Base-by-base conservation (phyloP, 148 eudicot genomes). In the Rhododendron molle region DNA sequence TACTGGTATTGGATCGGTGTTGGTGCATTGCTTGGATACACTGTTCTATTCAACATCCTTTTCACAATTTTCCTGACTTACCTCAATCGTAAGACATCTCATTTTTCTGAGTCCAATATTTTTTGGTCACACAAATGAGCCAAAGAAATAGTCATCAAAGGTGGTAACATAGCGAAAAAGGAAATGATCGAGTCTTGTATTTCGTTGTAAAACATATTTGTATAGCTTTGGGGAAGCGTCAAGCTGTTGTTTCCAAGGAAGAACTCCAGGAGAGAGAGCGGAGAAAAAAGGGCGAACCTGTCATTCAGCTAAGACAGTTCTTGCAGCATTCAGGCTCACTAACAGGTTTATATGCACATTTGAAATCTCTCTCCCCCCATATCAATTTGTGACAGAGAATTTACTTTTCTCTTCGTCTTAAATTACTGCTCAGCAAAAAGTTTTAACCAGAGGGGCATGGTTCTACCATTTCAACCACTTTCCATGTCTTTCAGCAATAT, bases 1-100 rank as follows among this genome's bases (percentile, higher is more conserved):
- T 95, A 95, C 87, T 97, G 99, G 98, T 97, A 97, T 85, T 97
- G 98, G 98, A 93, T 97, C 76, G 99, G 99, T 78, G 84, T 95
- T 78, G 98, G 95, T 81, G 98, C 92, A 85, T 83, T 97, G 95
- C 90, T 91, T 52, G 99, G 98, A 87, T 97, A 95, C 84, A 91
- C 91, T 74, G 38, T 94, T 83, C 79, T 97, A 84, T 93, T 97
- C 92, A 97, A 95, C 83, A 67, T 94, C 74, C 93, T 97, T 72
- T 97, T 95, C 89, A 95, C 98, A 38, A 15, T 93, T 90, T 93
- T 91, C 92, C 93, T 97, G 47, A 81, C 90, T 50, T 95, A 91
- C 88, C 96, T 97, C 78, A 88, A 93, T 65, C 99, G 99, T 97
- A 93, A 92, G 99, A 67, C 71, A 38, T 86, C 87, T 81, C 4